Evolutionary conservation across 441 rosid species (phyloP).

Genomic region (Eutrema salsugineum): DNA sequence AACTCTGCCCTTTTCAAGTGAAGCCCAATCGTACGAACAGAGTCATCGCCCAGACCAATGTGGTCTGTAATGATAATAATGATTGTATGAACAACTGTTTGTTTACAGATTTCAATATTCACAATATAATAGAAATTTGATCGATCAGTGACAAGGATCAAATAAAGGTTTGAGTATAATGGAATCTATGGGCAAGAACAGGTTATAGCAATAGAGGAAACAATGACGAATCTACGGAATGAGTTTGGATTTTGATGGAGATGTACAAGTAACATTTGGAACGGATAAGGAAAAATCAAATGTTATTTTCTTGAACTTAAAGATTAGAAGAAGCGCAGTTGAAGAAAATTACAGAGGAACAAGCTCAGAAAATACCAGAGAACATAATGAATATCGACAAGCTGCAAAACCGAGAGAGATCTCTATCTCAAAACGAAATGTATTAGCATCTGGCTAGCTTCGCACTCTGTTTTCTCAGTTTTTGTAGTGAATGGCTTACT

Average conservation of each 20-base stretch:
- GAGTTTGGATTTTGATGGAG: conserved; percentile 29
- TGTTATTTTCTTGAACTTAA: conserved; percentile 19
- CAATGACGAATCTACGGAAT: conserved; percentile 81
- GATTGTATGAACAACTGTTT: neutral
- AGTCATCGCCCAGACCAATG: conserved; percentile 29
- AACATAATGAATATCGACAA: conserved; percentile 47
- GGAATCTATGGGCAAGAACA: conserved; percentile 15
- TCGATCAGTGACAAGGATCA: neutral
- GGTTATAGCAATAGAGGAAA: conserved; percentile 79
- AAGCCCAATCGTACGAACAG: no score
- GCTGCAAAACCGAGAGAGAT: conserved; percentile 65
- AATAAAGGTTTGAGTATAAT: neutral
- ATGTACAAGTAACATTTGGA: neutral
- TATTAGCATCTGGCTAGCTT: neutral
- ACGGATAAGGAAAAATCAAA: neutral
- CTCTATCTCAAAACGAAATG: conserved; percentile 55
- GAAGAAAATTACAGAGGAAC: conserved; percentile 59
- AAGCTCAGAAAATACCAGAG: conserved; percentile 53
- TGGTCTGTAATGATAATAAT: conserved; percentile 25
- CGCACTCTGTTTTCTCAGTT: neutral
- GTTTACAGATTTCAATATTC: neutral
- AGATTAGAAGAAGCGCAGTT: conserved; percentile 75
- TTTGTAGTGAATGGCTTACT: neutral
- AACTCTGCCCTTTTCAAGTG: no score
- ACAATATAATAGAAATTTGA: neutral